Evolutionary conservation across 1,284 basidiomycete genomes (phyloP), one percentile per base, ranked within the genome.

Genomic region (Trichosporon asahii): DNA sequence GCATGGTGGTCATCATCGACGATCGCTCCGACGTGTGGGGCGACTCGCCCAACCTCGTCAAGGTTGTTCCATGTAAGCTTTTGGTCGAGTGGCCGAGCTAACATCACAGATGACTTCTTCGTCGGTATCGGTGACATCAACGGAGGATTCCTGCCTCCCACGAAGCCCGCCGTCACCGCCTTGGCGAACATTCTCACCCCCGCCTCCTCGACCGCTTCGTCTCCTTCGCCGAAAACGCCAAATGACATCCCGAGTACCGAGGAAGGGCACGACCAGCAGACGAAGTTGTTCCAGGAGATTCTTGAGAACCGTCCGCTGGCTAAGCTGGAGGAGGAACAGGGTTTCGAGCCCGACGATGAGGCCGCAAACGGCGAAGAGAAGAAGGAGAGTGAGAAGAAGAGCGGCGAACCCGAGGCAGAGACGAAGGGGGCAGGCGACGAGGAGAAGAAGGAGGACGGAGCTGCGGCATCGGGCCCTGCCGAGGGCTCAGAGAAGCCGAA

Each of bases 91-190:
- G 23, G n/a, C 25, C 49, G 65, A 57, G 18, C 44, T 65, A n/a
- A n/a, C 27, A 7, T n/a, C 0, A 27, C 77, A 96, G 94, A 95
- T 79, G 95, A 98, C 78, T 99, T 99, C 84, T 99, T 98, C 79
- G 88, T 98, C 70, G 95, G 96, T n/a, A 98, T 97, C 74, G 96
- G 96, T 65, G 96, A 99, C 83, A 98, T 99, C 82, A 99, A 99
- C 81, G 93, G 93, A 3, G 88, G 92, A 0, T 96, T 97, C 82
- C 86, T 98, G 6, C 80, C 80, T 0, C 76, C 75, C 7, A 63
- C 72, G 29, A 69, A 77, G 65, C 67, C 70, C 0, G 63, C 60
- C 7, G 63, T 72, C 6, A 69, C 70, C 2, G 49, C 66, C 11
- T 67, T 70, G 1, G 9, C 49, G 14, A 53, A 65, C 61, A 4